Evolutionary conservation across 2,329 filamentous ascomycete genomes (phyloP), one percentile per base, ranked within the genome.

Genomic region (Diaporthe caulivora): DNA sequence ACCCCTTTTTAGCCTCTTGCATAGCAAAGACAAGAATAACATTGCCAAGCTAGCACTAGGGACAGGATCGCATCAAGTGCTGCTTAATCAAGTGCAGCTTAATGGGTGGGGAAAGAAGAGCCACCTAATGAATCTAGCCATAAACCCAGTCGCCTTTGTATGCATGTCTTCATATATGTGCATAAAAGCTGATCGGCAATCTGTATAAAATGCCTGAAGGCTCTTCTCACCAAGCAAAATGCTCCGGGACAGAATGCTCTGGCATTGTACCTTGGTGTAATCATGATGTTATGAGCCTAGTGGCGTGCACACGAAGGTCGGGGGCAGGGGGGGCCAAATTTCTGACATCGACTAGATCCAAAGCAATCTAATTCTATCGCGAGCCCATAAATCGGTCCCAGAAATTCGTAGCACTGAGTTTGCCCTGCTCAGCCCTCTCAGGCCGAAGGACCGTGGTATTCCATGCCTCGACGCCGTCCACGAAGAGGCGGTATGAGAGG

Each of bases 381-480:
- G 54, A 54, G 37, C 74, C 72, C 21, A 44, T 70, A 54, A 86
- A 77, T 76, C 80, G 85, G 47, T 85, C 83, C 88, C 88, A 90
- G 0, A 86, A 86, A 34, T n/a, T 15, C 2, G 80, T 78, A 17
- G 77, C 72, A n/a, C 77, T 72, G 8, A 37, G 34, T 40, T 80
- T 82, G 13, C 78, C 78, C n/a, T 79, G 78, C 42, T 76, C 77
- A n/a, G 77, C 73, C n/a, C 74, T 77, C 9, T 86, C 83, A 10
- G 89, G 87, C 0, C 87, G 85, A 17, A 90, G 78, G 2, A 91
- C 78, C 0, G 87, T 84, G 3, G 86, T 90, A 72, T 90, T 92
- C 96, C 96, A 98, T 1, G 87, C 87, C 80, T 96, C 92, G 55
- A 89, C 84, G 2, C 95, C 96, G 81, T 98, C 93, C 24, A 98